These are phyloP conservation scores for Apophysomyces ossiformis DNA, from an alignment of 371 early-diverging fungal genomes.

Conservation along the genomic window DNA sequence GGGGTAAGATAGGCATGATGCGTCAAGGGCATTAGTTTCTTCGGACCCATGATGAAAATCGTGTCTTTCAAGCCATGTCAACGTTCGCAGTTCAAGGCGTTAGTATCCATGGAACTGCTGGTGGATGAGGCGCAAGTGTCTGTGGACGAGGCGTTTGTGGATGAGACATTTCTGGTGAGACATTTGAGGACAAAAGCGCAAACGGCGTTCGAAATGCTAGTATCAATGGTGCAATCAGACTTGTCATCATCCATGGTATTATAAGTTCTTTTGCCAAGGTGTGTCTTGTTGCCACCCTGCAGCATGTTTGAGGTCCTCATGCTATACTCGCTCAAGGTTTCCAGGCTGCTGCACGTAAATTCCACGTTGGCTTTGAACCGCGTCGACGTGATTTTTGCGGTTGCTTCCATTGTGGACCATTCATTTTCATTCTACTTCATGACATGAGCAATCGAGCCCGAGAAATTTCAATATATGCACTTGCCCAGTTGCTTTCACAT, in stretches of 20 bases:
- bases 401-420: constrained; percentile 9
- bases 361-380: constrained; percentile 6
- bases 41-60: constrained; percentile 9
- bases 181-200: constrained; percentile 5
- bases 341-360: constrained; percentile 6
- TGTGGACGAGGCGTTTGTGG: constrained; percentile 7
- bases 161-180: not conserved
- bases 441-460: constrained; percentile 5
- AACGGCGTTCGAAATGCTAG: constrained; percentile 6
- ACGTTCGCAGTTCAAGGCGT: constrained; percentile 10
- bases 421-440: constrained; percentile 5
- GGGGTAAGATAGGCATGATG: constrained; percentile 3
- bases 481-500: no score
- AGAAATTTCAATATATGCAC: no score
- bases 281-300: constrained; percentile 8
- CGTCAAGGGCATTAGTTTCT: constrained; percentile 3
- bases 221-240: constrained; percentile 11
- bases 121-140: not conserved
- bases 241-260: constrained; percentile 9
- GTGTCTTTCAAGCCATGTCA: constrained; percentile 8
- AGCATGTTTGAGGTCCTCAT: not conserved
- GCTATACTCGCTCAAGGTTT: constrained; percentile 1
- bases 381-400: constrained; percentile 8
- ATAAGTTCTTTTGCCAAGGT: constrained; percentile 1
- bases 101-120: constrained; percentile 1